phyloP scores from a whole-genome alignment of 1,139 yeast genomes.

The Spathaspora sp. region DNA sequence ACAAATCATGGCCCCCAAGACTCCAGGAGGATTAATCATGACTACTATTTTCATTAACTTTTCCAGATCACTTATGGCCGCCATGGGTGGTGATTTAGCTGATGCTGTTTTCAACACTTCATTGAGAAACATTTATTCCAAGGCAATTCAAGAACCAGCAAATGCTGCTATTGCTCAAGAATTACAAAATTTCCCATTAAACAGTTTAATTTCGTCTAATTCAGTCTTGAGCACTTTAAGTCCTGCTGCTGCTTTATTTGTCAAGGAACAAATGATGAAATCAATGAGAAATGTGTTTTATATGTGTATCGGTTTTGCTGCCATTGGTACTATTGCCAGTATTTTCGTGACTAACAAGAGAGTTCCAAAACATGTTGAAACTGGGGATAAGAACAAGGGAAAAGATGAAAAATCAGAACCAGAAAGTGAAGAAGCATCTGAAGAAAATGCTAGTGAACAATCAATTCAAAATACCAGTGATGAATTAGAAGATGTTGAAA shows the following conservation, averaged over 20 bases:
- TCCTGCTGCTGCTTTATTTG: constrained; percentile 24
- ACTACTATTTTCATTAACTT: constrained; percentile 35
- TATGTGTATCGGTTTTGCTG: constrained; percentile 29
- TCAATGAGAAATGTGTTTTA: constrained; percentile 34
- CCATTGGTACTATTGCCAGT: constrained; percentile 19
- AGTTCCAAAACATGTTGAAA: constrained; percentile 31
- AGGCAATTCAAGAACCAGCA: constrained; percentile 8
- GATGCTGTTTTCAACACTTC: constrained; percentile 36
- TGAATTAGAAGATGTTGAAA: constrained; percentile 1
- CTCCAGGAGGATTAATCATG: constrained; percentile 37
- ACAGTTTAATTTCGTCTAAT: constrained; percentile 20
- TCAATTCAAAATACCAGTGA: neutral
- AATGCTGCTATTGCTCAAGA: constrained; percentile 19
- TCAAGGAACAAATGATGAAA: constrained; percentile 29
- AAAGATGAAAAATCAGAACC: constrained; percentile 8
- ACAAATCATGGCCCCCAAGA: constrained; percentile 37
- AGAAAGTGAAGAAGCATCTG: constrained; percentile 1
- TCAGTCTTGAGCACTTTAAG: constrained; percentile 20
- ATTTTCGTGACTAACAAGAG: constrained; percentile 29
- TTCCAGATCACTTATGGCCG: constrained; percentile 28
- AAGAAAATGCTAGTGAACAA: neutral
- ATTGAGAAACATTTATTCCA: constrained; percentile 17
- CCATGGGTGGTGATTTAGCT: constrained; percentile 32
- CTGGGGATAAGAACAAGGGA: constrained; percentile 19
- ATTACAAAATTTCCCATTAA: constrained; percentile 15